A percentile compares a stretch with the other conserved stretches of the same genome.
phyloP scores from a whole-genome alignment of 2,329 filamentous ascomycete genomes.

The Lecanicillium sp. region DNA sequence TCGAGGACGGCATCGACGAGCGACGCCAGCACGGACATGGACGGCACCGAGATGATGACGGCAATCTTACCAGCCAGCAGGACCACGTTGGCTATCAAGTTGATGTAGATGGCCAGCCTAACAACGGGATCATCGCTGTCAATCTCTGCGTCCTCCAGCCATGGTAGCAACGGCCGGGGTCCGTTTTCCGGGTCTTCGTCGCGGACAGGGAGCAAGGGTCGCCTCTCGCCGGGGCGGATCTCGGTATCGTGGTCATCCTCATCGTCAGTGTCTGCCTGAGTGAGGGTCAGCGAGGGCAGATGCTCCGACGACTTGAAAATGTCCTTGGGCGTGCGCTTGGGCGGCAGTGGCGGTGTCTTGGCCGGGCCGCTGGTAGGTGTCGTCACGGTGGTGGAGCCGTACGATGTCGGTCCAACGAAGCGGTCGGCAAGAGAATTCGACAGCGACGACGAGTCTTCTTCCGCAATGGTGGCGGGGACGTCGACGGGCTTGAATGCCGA shows the following conservation, averaged over 20 bases:
- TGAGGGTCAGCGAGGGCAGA: conserved; percentile 51
- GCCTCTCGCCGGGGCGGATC: conserved; percentile 14
- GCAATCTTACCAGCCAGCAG: conserved; percentile 69
- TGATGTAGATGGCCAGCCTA: conserved; percentile 81
- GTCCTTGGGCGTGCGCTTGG: conserved; percentile 77
- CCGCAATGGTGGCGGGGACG: conserved; percentile 68
- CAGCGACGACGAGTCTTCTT: conserved; percentile 44
- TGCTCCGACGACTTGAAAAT: conserved; percentile 72
- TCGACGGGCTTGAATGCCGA: conserved; percentile 47
- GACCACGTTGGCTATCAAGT: conserved; percentile 68
- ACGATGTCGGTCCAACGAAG: conserved; percentile 17
- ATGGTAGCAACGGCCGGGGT: conserved; percentile 47
- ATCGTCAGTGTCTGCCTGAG: conserved; percentile 33
- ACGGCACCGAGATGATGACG: conserved; percentile 70
- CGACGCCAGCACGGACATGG: conserved; percentile 72
- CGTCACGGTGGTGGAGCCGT: conserved; percentile 17
- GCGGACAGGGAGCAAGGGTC: conserved; percentile 21
- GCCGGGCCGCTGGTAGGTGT: conserved; percentile 11
- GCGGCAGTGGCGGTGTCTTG: conserved; percentile 31
- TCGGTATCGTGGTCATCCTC: conserved; percentile 34
- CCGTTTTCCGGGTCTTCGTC: conserved; percentile 21
- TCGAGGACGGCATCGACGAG: conserved; percentile 74
- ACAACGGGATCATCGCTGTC: conserved; percentile 71
- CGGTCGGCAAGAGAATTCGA: conserved; percentile 21
- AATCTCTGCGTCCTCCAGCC: conserved; percentile 62